A percentile compares a stretch with the other conserved stretches of the same genome.
Evolutionary conservation across 139 green algal genomes (phyloP).

Genomic region (Volvox africanus): DNA sequence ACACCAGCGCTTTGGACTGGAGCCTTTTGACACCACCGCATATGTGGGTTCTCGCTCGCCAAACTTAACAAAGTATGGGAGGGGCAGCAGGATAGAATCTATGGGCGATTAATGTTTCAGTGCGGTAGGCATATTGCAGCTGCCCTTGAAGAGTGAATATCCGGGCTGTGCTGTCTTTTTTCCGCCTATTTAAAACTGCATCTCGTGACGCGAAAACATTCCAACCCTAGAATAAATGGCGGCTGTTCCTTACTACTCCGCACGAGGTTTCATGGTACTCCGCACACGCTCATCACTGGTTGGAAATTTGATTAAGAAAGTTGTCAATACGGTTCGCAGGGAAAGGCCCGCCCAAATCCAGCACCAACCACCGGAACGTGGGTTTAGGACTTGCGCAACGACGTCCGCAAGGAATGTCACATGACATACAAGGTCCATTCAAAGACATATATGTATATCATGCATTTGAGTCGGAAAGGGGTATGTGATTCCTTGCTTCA

Average conservation of each 20-base stretch:
- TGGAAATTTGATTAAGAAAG: constrained; percentile 1
- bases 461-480: not conserved
- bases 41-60: no score
- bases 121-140: constrained; percentile 29
- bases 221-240: no score
- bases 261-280: no score
- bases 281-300: constrained; percentile 23
- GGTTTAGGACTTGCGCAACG: not conserved
- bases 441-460: not conserved
- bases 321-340: constrained; percentile 53
- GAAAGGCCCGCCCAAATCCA: constrained; percentile 63
- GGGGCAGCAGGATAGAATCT: no score
- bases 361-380: constrained; percentile 67
- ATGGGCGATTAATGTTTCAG: not conserved
- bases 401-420: not conserved
- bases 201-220: no score
- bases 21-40: no score
- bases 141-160: constrained; percentile 9
- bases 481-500: no score
- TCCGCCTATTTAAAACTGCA: constrained; percentile 13
- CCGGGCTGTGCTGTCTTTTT: constrained; percentile 29
- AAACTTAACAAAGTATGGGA: no score
- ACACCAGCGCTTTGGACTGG: no score
- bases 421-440: not conserved
- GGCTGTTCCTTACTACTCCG: no score